Base-by-base conservation (phyloP, 106 monocot genomes). In the Allium fistulosum region DNA sequence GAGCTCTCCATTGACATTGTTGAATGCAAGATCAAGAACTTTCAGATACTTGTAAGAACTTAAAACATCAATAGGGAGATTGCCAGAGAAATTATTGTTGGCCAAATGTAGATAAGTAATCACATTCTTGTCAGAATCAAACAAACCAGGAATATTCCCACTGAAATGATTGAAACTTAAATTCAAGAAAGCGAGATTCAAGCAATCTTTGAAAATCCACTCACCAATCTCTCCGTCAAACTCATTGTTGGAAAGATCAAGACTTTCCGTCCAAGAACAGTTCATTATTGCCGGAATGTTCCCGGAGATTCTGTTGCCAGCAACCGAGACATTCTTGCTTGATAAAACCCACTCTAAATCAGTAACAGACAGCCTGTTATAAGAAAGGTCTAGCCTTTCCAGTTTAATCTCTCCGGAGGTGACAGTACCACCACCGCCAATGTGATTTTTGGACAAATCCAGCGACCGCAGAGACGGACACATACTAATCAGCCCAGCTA, bases 1-100 rank as follows among this genome's bases (percentile, higher is more conserved):
- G 16, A 88, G 70, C 26, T 15, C 17, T 4, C 88, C 88, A 17
- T 37, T 71, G n/a, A 88, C 59, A 22, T 84, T 58, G 59, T 88
- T 88, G 67, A 74, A 84, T 13, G 75, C 70, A 11, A 80, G 51
- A 46, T 75, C 80, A 17, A 84, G 72, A 15, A 28, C 48, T 16
- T 51, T 72, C 28, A 87, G 83, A 47, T 70, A 18, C 9, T 71
- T 18, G 69, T 74, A 48, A 48, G 68, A 49, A 14, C 78, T 4
- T 17, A 83, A 62, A 53, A 75, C 28, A 1, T 78, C 62, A 66
- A 72, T 4, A 10, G 83, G 80, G 53, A 84, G 16, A 62, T 78
- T 75, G 46, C 93, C 89, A 64, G 89, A 79, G 77, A 94, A 79
- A 62, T 80, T 82, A 70, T 93, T 93, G 83, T 51, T 76, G 64